Percentiles rank a stretch among this genome's conserved stretches.
Evolutionary conservation across 257 asterid species (phyloP).

Genomic region (Solanum pinnatisectum): DNA sequence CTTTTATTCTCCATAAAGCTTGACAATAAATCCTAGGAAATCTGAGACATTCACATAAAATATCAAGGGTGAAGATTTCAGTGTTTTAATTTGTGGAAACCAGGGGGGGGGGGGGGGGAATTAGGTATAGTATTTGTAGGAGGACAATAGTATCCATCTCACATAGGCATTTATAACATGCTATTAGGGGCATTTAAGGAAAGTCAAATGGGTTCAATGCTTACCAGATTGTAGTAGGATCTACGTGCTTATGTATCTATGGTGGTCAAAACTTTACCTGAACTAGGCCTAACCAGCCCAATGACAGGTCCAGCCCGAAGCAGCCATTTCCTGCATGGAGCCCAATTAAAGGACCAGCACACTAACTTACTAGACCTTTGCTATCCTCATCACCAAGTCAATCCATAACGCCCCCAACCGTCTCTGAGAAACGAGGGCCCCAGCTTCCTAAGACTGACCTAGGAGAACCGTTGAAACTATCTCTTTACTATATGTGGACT

Average conservation of each 20-base stretch:
- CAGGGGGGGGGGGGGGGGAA: not conserved
- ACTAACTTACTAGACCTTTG: not conserved
- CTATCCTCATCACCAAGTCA: not conserved
- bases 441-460: not conserved
- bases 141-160: not conserved
- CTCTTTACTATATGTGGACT: not conserved
- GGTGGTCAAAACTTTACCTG: not conserved
- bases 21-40: not conserved
- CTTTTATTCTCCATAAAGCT: not conserved
- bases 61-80: not conserved
- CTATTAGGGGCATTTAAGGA: not conserved
- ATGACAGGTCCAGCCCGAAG: not conserved
- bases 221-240: not conserved
- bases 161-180: not conserved
- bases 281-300: not conserved
- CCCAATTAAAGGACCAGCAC: not conserved
- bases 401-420: not conserved
- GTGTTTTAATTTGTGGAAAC: not conserved
- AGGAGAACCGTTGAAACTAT: not conserved
- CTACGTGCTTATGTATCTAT: not conserved
- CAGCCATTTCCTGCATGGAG: not conserved
- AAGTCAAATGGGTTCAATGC: not conserved
- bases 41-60: not conserved
- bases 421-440: not conserved
- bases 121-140: not conserved